Evolutionary conservation across 768 basidiomycete species (phyloP).

Genomic region (Candolleomyces eurysporus): DNA sequence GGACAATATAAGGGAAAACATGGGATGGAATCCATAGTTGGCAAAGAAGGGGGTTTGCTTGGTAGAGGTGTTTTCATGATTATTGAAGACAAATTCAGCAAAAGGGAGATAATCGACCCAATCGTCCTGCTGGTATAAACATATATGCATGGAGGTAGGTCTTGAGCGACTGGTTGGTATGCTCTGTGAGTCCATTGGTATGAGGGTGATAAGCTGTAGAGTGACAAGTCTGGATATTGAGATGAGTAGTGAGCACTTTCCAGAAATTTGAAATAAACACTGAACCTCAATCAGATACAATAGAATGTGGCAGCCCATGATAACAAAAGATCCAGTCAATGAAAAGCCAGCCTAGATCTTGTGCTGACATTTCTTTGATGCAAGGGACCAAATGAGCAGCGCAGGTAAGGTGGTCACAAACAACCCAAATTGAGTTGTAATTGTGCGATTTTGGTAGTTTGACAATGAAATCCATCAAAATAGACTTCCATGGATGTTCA

Average conservation of each 20-base stretch:
- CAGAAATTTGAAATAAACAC: conserved; percentile 32
- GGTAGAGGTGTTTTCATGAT: too few species aligned
- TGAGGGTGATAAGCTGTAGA: conserved; percentile 20
- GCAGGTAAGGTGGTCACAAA: conserved; percentile 40
- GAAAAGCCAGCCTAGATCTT: conserved; percentile 33
- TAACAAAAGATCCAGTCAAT: conserved; percentile 30
- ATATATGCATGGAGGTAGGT: conserved; percentile 33
- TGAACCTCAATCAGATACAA: conserved; percentile 32
- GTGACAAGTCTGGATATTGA: conserved; percentile 10
- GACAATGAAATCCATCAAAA: conserved; percentile 42
- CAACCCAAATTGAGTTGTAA: conserved; percentile 33
- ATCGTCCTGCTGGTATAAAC: too few species aligned
- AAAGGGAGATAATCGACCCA: too few species aligned
- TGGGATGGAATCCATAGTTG: too few species aligned
- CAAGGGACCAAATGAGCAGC: conserved; percentile 41
- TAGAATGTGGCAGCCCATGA: conserved; percentile 32
- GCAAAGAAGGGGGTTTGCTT: too few species aligned
- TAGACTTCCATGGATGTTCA: conserved; percentile 31
- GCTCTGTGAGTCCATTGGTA: conserved; percentile 17
- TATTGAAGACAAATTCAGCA: too few species aligned
- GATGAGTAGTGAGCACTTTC: conserved; percentile 11
- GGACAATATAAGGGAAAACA: too few species aligned
- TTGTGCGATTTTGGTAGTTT: conserved; percentile 37
- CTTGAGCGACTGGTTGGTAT: conserved; percentile 35
- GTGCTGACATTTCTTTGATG: conserved; percentile 22